phyloP scores from a whole-genome alignment of 163 green algal genomes.

The Volvox carteri region DNA sequence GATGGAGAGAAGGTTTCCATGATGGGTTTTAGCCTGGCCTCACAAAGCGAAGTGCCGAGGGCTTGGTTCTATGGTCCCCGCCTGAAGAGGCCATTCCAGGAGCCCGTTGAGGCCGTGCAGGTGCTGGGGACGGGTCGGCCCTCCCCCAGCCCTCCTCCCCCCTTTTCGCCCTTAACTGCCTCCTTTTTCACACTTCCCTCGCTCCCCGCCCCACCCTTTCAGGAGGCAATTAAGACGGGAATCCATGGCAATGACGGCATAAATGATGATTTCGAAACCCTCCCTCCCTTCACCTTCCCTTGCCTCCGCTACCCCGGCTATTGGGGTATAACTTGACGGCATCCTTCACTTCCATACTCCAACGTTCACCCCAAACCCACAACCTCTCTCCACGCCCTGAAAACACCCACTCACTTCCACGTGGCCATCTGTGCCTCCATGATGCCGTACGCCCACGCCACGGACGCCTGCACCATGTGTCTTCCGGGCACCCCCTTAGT shows the following conservation, averaged over 20 bases:
- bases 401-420: constrained; percentile 34
- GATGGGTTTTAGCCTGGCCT: not conserved
- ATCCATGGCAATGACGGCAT: not conserved
- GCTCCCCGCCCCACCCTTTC: too few species aligned
- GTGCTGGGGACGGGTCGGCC: not conserved
- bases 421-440: constrained; percentile 26
- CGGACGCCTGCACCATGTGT: constrained; percentile 39
- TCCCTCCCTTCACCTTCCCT: not conserved
- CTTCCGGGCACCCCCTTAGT: constrained; percentile 1
- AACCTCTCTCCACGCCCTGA: not conserved
- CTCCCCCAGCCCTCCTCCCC: too few species aligned
- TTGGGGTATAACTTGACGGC: not conserved
- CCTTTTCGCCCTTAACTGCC: too few species aligned
- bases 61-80: too few species aligned
- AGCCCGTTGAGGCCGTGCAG: too few species aligned
- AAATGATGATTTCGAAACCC: not conserved
- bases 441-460: constrained; percentile 49
- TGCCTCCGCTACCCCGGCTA: not conserved
- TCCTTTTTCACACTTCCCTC: too few species aligned
- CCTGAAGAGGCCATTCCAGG: too few species aligned
- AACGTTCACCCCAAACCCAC: not conserved
- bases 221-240: not conserved
- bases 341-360: not conserved
- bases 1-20: not conserved
- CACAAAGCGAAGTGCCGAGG: not conserved